Evolutionary conservation across 2,329 filamentous ascomycete species (phyloP), one percentile per base, ranked within the genome.

Genomic region (Daldinia eschscholtzii): DNA sequence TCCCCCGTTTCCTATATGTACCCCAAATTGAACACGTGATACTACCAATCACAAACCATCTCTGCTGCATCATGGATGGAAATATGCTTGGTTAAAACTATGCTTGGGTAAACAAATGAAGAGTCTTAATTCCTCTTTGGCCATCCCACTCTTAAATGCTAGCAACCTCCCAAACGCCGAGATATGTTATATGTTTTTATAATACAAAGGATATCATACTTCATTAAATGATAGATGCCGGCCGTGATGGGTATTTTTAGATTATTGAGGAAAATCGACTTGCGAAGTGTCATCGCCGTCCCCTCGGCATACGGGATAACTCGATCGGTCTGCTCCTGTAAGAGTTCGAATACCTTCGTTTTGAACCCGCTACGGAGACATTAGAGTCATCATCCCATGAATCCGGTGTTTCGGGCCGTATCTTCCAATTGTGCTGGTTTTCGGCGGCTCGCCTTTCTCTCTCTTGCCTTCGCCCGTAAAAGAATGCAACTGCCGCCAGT

Each of bases 401-500:
- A 2, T 15, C 35, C 1, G 20, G 35, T 12, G 50, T 26, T 18
- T 30, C 20, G 4, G 64, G 12, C 10, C 35, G 18, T 10, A 50
- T 46, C 26, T 53, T 70, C 53, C 56, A 53, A 10, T 42, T 48
- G 6, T 48, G 37, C n/a, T n/a, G 30, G 20, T 23, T 44, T 10
- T 50, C 15, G 4, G 15, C 6, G 6, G 7, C 30, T 3, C 37
- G 26, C 6, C 41, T 60, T 35, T 41, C 39, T 5, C 15, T 59
- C 13, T 56, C 63, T 26, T 42, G 64, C 30, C 35, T 64, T 28
- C 56, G 64, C 23, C 63, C 58, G 28, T 50, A 71, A 42, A 56
- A 70, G 37, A 67, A 67, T 15, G 64, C 67, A 35, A 62, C 42
- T 1, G 61, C 18, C 37, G 62, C 37, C 10, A 71, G n/a, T 12